These are phyloP conservation scores for Diutina rugosa DNA, from an alignment of 1,139 yeast species.

Conservation along the genomic window DNA sequence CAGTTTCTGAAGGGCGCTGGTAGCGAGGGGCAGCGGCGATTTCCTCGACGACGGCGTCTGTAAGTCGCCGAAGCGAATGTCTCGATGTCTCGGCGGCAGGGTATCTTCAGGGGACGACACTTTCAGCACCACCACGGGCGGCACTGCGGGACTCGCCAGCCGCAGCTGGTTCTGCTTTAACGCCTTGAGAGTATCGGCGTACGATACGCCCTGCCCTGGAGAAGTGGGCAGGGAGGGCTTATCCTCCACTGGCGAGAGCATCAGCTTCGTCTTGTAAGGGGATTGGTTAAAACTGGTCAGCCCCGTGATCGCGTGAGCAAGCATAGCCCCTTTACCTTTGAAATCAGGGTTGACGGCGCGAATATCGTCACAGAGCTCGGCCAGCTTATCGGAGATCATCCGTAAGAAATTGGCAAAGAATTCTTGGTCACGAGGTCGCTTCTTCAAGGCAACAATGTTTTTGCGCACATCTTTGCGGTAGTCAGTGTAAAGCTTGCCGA, in stretches of 20 bases:
- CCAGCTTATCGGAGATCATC: slow-evolving; percentile 26
- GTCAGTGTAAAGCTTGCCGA: slow-evolving; percentile 18
- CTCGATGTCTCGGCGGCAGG: not conserved
- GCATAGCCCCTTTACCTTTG: slow-evolving; percentile 29
- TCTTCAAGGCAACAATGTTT: slow-evolving; percentile 9
- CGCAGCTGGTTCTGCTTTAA: not conserved
- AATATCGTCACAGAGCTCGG: slow-evolving; percentile 24
- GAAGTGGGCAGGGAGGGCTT: not conserved
- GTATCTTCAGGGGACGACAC: not conserved
- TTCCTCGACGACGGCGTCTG: not conserved
- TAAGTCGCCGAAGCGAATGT: not conserved
- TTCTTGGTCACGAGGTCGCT: slow-evolving; percentile 13
- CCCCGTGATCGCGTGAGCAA: slow-evolving; percentile 35
- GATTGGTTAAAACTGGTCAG: slow-evolving; percentile 26
- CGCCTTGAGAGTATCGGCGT: not conserved
- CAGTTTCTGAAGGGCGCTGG: slow-evolving; percentile 6
- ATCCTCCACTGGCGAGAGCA: slow-evolving; percentile 20
- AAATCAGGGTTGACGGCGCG: slow-evolving; percentile 27
- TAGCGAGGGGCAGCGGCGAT: slow-evolving; percentile 1
- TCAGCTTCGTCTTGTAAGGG: slow-evolving; percentile 30
- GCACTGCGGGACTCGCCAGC: not conserved
- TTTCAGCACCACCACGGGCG: not conserved
- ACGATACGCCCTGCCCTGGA: not conserved
- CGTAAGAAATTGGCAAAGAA: slow-evolving; percentile 20
- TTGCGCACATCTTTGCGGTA: slow-evolving; percentile 15